Evolutionary conservation across 2,329 filamentous ascomycete species (phyloP).

Genomic region (Blastomyces silverae): DNA sequence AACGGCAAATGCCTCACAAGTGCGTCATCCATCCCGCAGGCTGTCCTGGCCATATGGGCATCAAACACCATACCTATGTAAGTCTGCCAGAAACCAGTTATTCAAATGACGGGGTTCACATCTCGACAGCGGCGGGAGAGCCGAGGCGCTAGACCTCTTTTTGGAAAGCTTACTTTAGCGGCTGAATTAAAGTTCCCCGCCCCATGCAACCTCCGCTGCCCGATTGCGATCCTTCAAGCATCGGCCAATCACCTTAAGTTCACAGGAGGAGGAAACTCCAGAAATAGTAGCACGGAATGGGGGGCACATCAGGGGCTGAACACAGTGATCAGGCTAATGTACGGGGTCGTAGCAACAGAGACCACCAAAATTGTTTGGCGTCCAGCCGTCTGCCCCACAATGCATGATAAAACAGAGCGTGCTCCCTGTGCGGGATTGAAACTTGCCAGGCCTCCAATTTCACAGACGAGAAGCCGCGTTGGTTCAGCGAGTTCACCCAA

Average conservation of each 20-base stretch:
- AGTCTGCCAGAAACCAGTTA: background rate
- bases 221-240: background rate
- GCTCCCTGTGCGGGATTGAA: background rate
- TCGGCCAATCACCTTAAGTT: background rate
- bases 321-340: background rate
- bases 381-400: background rate
- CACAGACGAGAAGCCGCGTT: background rate
- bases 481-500: background rate
- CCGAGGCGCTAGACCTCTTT: background rate
- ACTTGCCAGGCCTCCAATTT: background rate
- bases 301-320: background rate
- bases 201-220: background rate
- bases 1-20: background rate
- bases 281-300: background rate
- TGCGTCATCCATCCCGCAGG: background rate
- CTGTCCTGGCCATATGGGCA: too few relatives aligned
- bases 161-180: background rate
- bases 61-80: background rate
- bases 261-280: background rate
- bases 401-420: background rate
- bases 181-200: slow-evolving; percentile 3
- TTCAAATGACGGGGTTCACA: too few relatives aligned
- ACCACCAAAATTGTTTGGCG: background rate
- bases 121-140: too few relatives aligned
- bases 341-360: background rate